Base-by-base conservation (phyloP, 306 rosid species). In the Cyclanthera cordifolia region DNA sequence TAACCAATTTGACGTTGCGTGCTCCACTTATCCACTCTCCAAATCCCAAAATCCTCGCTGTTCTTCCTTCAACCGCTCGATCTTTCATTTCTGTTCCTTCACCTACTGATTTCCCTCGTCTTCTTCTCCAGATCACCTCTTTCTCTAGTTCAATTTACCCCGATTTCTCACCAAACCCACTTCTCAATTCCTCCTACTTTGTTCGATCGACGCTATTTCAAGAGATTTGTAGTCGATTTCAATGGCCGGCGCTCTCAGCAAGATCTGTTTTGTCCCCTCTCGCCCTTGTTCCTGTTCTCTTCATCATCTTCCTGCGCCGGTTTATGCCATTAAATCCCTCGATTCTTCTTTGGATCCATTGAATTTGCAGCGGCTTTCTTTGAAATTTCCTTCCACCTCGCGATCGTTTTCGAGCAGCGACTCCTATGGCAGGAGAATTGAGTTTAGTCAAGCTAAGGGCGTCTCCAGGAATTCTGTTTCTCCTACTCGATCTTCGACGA, bases 211-310 rank as follows among this genome's bases (percentile, higher is more conserved):
- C 12, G 2, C 28, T 1, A 37, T 60, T 60, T 17, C 67, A 11
- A 5, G 2, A 2, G 12, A 4, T 6, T 61, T 10, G 2, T 20
- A 16, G 0, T 37, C 30, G 5, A 64, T 64, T 43, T 64, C 16
- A 16, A 66, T 66, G 71, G 71, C 71, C 6, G 71, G 48, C 24
- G 71, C 71, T 45, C 24, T 66, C 39, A 66, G 55, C 54, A 66
- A 66, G 43, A 16, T 47, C 19, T 3, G 12, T 25, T 66, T 66
- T 23, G 9, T 19, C 52, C 55, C 71, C 6, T 15, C 17, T 9
- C 43, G 4, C 43, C 9, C 39, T 13, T 48, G 4, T 24, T 21
- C 13, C 12, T 32, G 16, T 32, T 3, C 69, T 20, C 12, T 2
- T 37, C 12, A 11, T 37, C 12, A 37, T 37, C 11, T 37, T 37